Conservation (phyloP, 768 basidiomycete genomes). For the Serendipita sp. region DNA sequence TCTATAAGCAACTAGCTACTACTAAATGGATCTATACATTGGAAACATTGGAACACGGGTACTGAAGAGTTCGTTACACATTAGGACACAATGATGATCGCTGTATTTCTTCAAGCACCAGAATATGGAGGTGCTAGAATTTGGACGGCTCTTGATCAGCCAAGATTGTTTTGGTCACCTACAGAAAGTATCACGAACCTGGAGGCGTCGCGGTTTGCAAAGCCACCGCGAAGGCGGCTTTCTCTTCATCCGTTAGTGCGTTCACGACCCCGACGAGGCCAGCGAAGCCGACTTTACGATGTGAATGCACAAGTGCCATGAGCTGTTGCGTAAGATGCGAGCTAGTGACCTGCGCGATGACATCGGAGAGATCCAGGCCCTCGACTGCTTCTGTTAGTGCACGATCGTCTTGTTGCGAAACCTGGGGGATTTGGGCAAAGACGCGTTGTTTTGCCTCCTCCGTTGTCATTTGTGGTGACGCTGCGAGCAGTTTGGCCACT, state of each 20-base stretch:
- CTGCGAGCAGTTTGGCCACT: conserved; percentile 44
- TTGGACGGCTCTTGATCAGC: too few relatives aligned
- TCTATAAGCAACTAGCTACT: too few relatives aligned
- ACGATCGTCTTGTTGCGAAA: conserved; percentile 33
- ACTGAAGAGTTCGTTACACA: too few relatives aligned
- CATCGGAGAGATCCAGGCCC: conserved; percentile 45
- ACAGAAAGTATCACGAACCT: not conserved
- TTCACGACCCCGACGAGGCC: conserved; percentile 51
- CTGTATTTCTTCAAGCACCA: not conserved
- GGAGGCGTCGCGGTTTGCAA: conserved; percentile 27
- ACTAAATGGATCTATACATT: too few relatives aligned
- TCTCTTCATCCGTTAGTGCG: conserved; percentile 56
- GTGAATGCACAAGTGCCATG: conserved; percentile 50
- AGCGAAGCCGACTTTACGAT: conserved; percentile 60
- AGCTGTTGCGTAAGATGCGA: conserved; percentile 53
- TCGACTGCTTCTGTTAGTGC: conserved; percentile 51
- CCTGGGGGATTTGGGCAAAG: conserved; percentile 39
- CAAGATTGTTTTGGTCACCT: too few relatives aligned
- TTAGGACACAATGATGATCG: too few relatives aligned
- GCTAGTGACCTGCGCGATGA: conserved; percentile 45
- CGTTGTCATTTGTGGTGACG: conserved; percentile 50
- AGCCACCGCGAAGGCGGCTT: conserved; percentile 37
- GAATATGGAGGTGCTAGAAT: not conserved
- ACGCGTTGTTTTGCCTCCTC: conserved; percentile 54
- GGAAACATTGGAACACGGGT: too few relatives aligned